Evolutionary conservation across 208 protist genomes (phyloP).

Genomic region (Leishmania braziliensis): DNA sequence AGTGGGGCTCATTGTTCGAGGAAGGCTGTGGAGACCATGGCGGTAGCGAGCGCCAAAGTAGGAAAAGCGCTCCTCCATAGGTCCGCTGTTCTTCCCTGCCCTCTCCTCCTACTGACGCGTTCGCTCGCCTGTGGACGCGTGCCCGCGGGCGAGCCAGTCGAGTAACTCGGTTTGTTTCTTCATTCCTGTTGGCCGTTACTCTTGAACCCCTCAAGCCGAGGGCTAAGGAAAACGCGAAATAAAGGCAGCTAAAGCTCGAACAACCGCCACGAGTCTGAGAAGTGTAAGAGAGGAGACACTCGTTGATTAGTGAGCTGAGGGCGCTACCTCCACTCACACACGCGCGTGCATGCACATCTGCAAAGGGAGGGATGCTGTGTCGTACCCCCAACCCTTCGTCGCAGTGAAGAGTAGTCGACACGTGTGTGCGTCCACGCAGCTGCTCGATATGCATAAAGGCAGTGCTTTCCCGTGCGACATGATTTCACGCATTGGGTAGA

Average conservation of each 20-base stretch:
- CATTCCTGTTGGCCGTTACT: neutral
- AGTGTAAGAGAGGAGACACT: neutral
- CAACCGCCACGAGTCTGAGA: neutral
- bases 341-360: slow-evolving; percentile 1
- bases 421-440: neutral
- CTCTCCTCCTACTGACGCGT: neutral
- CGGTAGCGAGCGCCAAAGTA: neutral
- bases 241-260: neutral
- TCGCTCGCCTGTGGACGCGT: neutral
- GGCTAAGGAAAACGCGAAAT: neutral
- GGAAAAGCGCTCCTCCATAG: neutral
- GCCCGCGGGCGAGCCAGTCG: neutral
- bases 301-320: neutral
- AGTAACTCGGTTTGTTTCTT: neutral
- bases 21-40: neutral
- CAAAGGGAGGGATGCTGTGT: neutral
- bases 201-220: neutral
- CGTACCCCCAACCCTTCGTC: neutral
- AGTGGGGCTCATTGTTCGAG: neutral
- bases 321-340: neutral
- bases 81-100: neutral
- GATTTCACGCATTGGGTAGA: neutral
- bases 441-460: neutral
- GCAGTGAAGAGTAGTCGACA: neutral
- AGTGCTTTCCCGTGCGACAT: neutral